Percentiles rank a stretch among this genome's conserved stretches.
Evolutionary conservation across 345 rosid genomes (phyloP).

Genomic region (Pelargonium nanum): DNA sequence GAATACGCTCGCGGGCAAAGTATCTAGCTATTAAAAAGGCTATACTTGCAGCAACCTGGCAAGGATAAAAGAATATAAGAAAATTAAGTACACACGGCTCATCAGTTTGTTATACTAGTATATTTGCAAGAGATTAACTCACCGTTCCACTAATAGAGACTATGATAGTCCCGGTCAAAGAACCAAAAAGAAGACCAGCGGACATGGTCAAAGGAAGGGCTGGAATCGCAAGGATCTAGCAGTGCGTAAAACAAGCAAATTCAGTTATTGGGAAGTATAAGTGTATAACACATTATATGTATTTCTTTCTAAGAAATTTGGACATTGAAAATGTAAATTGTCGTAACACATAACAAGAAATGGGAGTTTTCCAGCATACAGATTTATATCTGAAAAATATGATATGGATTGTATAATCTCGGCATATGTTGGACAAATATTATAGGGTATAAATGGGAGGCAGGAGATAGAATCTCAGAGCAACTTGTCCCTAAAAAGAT

Average conservation of each 20-base stretch:
- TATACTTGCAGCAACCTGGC: conserved; percentile 81
- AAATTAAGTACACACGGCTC: conserved; percentile 5
- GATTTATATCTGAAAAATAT: too few relatives aligned
- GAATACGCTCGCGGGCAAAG: conserved; percentile 91
- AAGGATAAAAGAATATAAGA: conserved; percentile 15
- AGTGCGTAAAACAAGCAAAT: conserved; percentile 6
- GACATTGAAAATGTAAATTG: too few relatives aligned
- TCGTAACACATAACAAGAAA: too few relatives aligned
- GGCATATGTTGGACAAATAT: too few relatives aligned
- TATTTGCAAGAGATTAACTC: conserved; percentile 17
- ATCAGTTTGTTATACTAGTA: not conserved
- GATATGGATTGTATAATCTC: too few relatives aligned
- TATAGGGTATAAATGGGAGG: too few relatives aligned
- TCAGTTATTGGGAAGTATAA: conserved; percentile 6
- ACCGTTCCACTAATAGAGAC: conserved; percentile 99
- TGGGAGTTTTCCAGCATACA: too few relatives aligned
- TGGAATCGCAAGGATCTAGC: conserved; percentile 84
- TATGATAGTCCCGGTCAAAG: conserved; percentile 71
- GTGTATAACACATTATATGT: too few relatives aligned
- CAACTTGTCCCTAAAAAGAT: too few relatives aligned
- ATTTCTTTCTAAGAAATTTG: not conserved
- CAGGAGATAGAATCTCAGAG: too few relatives aligned
- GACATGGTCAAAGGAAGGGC: conserved; percentile 96
- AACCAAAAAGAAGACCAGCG: conserved; percentile 97
- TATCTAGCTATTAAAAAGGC: conserved; percentile 95